A percentile compares a stretch with the other conserved stretches of the same genome.
Evolutionary conservation across 345 rosid genomes (phyloP).

Genomic region (Eucalyptus shirleyi): DNA sequence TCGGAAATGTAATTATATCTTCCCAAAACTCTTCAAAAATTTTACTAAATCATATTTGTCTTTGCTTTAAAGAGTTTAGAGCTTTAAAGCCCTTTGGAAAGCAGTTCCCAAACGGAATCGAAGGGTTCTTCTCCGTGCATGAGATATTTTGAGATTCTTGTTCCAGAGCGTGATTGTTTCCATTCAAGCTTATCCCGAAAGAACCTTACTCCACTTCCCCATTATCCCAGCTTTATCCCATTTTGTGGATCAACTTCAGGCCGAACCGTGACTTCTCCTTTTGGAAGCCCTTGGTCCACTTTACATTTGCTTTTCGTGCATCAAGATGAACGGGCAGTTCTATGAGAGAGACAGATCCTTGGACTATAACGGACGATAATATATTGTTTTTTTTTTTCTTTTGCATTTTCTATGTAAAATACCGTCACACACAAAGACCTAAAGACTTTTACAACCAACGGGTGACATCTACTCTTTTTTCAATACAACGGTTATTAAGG

Average conservation of each 20-base stretch:
- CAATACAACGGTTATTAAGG: background rate
- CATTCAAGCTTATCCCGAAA: background rate
- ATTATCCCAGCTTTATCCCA: background rate
- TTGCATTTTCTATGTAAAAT: background rate
- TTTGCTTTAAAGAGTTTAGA: background rate
- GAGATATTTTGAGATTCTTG: background rate
- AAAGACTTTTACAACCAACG: background rate
- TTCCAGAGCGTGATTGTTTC: background rate
- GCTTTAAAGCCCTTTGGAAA: background rate
- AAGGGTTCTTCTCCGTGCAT: background rate
- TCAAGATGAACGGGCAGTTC: background rate
- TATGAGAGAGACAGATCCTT: background rate
- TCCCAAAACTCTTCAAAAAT: background rate
- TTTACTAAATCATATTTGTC: accelerated
- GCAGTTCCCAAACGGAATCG: background rate
- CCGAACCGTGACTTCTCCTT: background rate
- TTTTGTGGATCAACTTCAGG: background rate
- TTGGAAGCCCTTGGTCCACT: background rate
- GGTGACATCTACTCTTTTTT: background rate
- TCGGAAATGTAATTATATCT: accelerated
- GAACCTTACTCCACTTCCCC: background rate
- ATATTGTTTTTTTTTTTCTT: background rate
- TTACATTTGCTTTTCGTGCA: background rate
- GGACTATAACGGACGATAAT: background rate
- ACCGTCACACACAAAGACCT: background rate